These are phyloP conservation scores for Aspergillus puulaauensis DNA, from an alignment of 2,329 filamentous ascomycete genomes.

Conservation along the genomic window DNA sequence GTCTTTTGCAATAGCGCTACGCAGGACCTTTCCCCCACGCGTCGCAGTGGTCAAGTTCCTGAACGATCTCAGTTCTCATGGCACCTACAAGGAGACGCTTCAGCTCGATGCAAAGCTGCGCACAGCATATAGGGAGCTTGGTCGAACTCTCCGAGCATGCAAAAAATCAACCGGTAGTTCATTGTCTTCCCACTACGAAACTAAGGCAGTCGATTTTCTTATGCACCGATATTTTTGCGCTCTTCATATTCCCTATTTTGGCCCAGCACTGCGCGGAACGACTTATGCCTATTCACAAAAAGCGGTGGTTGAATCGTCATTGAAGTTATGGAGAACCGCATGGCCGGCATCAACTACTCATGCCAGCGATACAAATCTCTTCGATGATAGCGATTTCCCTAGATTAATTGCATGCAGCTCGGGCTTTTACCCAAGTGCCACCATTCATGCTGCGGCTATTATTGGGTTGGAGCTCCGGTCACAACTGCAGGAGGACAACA, in stretches of 20 bases:
- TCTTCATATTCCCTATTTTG: slow-evolving; percentile 33
- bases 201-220: slow-evolving; percentile 24
- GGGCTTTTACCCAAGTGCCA: slow-evolving; percentile 21
- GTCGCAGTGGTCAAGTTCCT: slow-evolving; percentile 33
- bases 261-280: slow-evolving; percentile 17
- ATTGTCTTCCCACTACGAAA: slow-evolving; percentile 17
- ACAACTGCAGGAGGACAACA: slow-evolving; percentile 26
- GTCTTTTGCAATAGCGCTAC: slow-evolving; percentile 37
- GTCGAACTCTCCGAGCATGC: slow-evolving; percentile 25
- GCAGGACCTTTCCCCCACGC: slow-evolving; percentile 37
- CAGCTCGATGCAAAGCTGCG: slow-evolving; percentile 45
- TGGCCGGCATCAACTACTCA: slow-evolving; percentile 29
- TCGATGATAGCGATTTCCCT: slow-evolving; percentile 32
- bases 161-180: background rate
- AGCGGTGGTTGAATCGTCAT: slow-evolving; percentile 48
- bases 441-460: slow-evolving; percentile 21
- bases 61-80: slow-evolving; percentile 22
- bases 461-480: slow-evolving; percentile 26
- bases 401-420: slow-evolving; percentile 42
- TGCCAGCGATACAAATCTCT: background rate
- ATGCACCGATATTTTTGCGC: slow-evolving; percentile 28
- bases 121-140: slow-evolving; percentile 44
- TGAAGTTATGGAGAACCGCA: slow-evolving; percentile 48
- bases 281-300: slow-evolving; percentile 51
- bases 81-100: slow-evolving; percentile 25